Base-by-base conservation (phyloP, 192 early-diverging fungal species). In the Backusella tarrabulga region DNA sequence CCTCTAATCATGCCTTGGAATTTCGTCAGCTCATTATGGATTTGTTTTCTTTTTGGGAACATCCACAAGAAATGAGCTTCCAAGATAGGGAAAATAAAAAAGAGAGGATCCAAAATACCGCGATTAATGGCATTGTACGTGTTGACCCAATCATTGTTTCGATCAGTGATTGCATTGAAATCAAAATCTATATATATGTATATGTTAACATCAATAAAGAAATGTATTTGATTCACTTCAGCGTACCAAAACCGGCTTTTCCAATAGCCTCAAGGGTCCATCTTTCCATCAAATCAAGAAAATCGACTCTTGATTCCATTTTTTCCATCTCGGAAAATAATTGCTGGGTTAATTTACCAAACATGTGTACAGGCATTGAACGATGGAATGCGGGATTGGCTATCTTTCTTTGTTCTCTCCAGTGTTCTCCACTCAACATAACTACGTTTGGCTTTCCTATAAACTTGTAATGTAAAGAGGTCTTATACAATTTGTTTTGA, bases 341-440 rank as follows among this genome's bases (percentile, higher is more conserved):
- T 1, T 32, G 69, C 26, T 77, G 69, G 7, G 73, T 76, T n/a
- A 78, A 32, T 17, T 40, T 8, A 15, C 77, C 74, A 72, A 82
- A 82, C 5, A 78, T 35, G 1, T 72, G 40, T 2, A 76, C 77
- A 21, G 76, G 81, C 68, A 82, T 75, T 4, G 81, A 74, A 40
- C 77, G 68, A 54, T 78, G 63, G 44, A 82, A 82, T 42, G 74
- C 81, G 50, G 77, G 77, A 68, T 78, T 76, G 46, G 68, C 73
- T 17, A 79, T 71, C 68, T 79, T 46, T 21, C 26, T 34, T 46
- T 63, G 46, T 29, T 42, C 19, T 50, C 46, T 50, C 46, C 46
- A 50, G 6, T 50, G 46, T 7, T 50, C 15, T 1, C 46, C 46
- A 6, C 19, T 50, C 6, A 50, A 50, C 46, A 50, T 50, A 4